Percentiles rank a stretch among this genome's conserved stretches.
These are phyloP conservation scores for Tephrocybe rancida DNA, from an alignment of 768 basidiomycete species.

Conservation along the genomic window DNA sequence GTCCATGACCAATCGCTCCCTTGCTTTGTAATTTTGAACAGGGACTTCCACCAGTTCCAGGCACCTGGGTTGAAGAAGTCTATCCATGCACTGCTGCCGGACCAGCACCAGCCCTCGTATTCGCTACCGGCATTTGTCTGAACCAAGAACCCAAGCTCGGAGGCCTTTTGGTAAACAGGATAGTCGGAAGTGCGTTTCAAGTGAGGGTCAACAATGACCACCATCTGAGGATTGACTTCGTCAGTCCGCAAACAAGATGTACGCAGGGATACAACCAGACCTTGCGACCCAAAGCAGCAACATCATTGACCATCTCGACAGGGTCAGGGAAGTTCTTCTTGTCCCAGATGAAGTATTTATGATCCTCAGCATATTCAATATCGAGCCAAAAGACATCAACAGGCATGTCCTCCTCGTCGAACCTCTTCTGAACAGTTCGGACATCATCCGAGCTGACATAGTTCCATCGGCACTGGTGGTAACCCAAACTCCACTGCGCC, in stretches of 20 bases:
- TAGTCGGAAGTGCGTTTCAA: conserved; percentile 81
- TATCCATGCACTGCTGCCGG: conserved; percentile 94
- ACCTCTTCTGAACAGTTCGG: conserved; percentile 78
- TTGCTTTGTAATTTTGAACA: conserved; percentile 69
- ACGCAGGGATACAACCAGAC: conserved; percentile 36
- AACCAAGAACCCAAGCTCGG: conserved; percentile 79
- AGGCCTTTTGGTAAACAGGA: conserved; percentile 84
- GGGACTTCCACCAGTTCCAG: conserved; percentile 89
- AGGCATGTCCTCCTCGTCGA: conserved; percentile 94
- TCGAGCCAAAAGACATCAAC: conserved; percentile 98
- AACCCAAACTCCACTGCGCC: conserved; percentile 87
- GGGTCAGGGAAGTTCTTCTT: conserved; percentile 92
- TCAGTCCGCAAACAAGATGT: background rate
- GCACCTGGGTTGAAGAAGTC: conserved; percentile 93
- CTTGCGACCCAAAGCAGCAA: conserved; percentile 85
- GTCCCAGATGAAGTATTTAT: conserved; percentile 99
- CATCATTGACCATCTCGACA: conserved; percentile 88
- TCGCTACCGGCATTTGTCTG: conserved; percentile 83
- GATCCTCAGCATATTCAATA: conserved; percentile 92
- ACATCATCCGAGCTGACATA: conserved; percentile 92
- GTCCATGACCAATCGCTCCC: conserved; percentile 72
- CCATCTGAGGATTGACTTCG: conserved; percentile 67
- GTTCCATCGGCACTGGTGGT: conserved; percentile 99
- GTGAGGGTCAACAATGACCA: conserved; percentile 96
- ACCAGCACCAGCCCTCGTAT: conserved; percentile 99